phyloP scores from a whole-genome alignment of 2,329 filamentous ascomycete genomes.

The Dissoconium aciculare region DNA sequence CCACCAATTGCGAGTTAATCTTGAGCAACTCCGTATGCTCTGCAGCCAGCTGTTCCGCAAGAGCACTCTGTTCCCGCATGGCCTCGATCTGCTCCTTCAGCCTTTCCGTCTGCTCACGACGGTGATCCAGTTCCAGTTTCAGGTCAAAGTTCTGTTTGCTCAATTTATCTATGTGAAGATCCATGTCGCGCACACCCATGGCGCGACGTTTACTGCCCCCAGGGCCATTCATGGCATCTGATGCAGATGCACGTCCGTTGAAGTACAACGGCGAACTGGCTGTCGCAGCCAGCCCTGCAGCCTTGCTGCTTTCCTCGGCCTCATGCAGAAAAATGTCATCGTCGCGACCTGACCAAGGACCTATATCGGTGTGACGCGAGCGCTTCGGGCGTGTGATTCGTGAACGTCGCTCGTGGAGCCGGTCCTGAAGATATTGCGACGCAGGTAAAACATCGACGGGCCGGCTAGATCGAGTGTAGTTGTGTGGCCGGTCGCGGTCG shows the following conservation, averaged over 20 bases:
- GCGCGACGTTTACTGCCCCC: constrained; percentile 15
- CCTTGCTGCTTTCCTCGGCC: constrained; percentile 14
- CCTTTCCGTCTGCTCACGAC: constrained; percentile 46
- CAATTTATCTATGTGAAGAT: constrained; percentile 51
- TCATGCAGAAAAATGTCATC: constrained; percentile 25
- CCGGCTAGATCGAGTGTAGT: no score
- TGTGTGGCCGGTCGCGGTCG: no score
- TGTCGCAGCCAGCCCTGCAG: constrained; percentile 11
- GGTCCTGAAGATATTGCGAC: constrained; percentile 23
- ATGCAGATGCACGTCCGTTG: constrained; percentile 6
- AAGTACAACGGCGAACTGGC: constrained; percentile 18
- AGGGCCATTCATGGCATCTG: constrained; percentile 9
- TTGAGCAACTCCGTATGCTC: constrained; percentile 38
- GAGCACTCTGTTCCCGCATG: constrained; percentile 38
- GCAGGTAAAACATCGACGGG: constrained; percentile 15
- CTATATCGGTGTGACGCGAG: constrained; percentile 22
- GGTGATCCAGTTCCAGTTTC: constrained; percentile 57
- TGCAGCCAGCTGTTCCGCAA: constrained; percentile 21
- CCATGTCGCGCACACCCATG: constrained; percentile 52
- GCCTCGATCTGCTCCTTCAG: constrained; percentile 44
- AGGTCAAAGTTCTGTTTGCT: constrained; percentile 67
- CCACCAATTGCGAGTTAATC: constrained; percentile 43
- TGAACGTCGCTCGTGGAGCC: constrained; percentile 21
- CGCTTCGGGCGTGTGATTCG: constrained; percentile 17
- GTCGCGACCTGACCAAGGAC: constrained; percentile 17